Conservation (phyloP, 1,139 yeast genomes). For the Yamadazyma taylorii region DNA sequence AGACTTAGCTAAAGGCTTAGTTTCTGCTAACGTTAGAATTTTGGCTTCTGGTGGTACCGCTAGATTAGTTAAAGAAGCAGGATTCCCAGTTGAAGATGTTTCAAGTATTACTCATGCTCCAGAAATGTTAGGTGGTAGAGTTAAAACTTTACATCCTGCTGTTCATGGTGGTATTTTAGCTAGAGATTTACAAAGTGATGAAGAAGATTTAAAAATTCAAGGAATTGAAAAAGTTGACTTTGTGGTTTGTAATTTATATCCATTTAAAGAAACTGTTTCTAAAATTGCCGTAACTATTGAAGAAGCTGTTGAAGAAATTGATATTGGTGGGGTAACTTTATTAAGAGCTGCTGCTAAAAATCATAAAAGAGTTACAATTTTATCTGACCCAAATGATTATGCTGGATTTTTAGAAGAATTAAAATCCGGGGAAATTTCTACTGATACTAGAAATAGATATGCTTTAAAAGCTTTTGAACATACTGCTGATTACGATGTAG, state of each 20-base stretch:
- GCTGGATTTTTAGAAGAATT: conserved; percentile 83
- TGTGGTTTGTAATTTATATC: conserved; percentile 96
- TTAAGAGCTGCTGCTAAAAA: conserved; percentile 98
- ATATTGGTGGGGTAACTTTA: conserved; percentile 96
- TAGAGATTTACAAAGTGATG: conserved; percentile 87
- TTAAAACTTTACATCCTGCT: conserved; percentile 96
- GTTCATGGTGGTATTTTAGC: conserved; percentile 99
- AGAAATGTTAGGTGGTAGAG: conserved; percentile 98
- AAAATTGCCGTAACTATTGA: conserved; percentile 93
- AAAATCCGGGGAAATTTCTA: conserved; percentile 66
- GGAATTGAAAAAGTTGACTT: conserved; percentile 93
- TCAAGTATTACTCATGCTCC: conserved; percentile 96
- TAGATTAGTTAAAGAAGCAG: conserved; percentile 90
- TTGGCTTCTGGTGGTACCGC: conserved; percentile 99
- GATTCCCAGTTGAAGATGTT: conserved; percentile 96
- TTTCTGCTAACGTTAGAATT: conserved; percentile 82
- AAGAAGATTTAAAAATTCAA: conserved; percentile 80
- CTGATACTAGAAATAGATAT: conserved; percentile 72
- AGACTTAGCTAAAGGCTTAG: conserved; percentile 93
- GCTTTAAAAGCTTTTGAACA: conserved; percentile 98
- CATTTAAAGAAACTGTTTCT: conserved; percentile 95
- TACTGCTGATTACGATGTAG: conserved; percentile 95
- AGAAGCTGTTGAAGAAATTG: conserved; percentile 98
- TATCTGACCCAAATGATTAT: conserved; percentile 93
- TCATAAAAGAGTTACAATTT: conserved; percentile 91